Conservation (phyloP, 805 yeast genomes). For the Nakazawaea laoshanensis region DNA sequence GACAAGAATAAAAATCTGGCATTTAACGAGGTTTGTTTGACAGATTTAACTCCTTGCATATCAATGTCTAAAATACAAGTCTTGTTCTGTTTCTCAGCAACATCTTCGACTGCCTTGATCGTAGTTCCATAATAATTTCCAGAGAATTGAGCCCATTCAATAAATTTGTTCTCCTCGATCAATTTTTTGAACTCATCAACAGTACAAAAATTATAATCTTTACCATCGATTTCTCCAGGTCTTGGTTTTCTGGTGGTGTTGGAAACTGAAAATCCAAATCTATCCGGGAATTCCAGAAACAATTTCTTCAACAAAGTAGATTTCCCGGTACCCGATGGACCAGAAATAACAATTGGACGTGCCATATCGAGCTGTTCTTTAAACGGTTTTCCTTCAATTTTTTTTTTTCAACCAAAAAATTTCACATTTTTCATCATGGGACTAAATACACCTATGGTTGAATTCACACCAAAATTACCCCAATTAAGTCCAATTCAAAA, state of each 20-base stretch:
- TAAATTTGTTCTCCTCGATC: slow-evolving; percentile 68
- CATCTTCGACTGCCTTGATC: slow-evolving; percentile 74
- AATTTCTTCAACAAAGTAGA: slow-evolving; percentile 86
- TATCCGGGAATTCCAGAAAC: slow-evolving; percentile 82
- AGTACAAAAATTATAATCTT: slow-evolving; percentile 79
- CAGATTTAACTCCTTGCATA: slow-evolving; percentile 97
- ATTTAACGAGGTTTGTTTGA: slow-evolving; percentile 71
- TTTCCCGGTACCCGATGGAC: slow-evolving; percentile 96
- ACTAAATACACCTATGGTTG: no score
- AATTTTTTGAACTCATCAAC: slow-evolving; percentile 73
- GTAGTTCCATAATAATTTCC: slow-evolving; percentile 98
- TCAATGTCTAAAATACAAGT: slow-evolving; percentile 93
- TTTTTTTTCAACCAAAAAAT: neutral
- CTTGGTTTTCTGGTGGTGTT: slow-evolving; percentile 90
- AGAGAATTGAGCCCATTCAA: slow-evolving; percentile 97
- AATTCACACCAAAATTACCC: no score
- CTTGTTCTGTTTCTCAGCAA: slow-evolving; percentile 48
- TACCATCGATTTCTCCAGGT: slow-evolving; percentile 83
- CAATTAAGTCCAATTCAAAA: neutral
- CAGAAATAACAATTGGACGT: slow-evolving; percentile 91
- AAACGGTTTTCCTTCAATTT: neutral
- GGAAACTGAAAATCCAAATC: slow-evolving; percentile 90
- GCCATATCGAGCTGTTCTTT: slow-evolving; percentile 19
- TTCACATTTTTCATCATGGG: no score
- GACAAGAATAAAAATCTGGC: slow-evolving; percentile 84